These are phyloP conservation scores for Crassisporium funariophilum DNA, from an alignment of 768 basidiomycete genomes.

Conservation along the genomic window DNA sequence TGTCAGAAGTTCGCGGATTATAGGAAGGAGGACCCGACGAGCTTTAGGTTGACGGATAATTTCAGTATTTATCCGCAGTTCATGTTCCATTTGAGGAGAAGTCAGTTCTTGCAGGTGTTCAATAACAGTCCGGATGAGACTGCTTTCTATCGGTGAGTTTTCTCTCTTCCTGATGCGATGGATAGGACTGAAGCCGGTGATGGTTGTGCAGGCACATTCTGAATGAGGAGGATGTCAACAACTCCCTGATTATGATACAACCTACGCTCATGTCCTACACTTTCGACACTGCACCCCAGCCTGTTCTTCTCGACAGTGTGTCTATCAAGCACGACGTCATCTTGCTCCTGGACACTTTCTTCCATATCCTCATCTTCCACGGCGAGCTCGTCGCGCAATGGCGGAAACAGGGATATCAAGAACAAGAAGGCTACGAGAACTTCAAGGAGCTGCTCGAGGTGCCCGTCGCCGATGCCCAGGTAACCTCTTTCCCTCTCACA, in stretches of 20 bases:
- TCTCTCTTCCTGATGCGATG: conserved; percentile 4
- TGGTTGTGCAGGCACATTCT: conserved; percentile 72
- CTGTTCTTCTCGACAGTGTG: conserved; percentile 94
- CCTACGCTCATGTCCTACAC: conserved; percentile 99
- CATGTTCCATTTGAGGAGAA: conserved; percentile 98
- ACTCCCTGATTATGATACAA: conserved; percentile 99
- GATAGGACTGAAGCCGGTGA: conserved; percentile 10
- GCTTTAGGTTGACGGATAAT: conserved; percentile 91
- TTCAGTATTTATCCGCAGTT: conserved; percentile 99
- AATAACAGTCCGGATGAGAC: conserved; percentile 99
- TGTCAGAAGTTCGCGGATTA: conserved; percentile 99
- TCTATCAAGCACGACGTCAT: conserved; percentile 98
- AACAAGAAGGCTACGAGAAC: conserved; percentile 98
- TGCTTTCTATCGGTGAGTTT: conserved; percentile 87
- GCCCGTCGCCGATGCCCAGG: conserved; percentile 89
- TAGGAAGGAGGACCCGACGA: conserved; percentile 93
- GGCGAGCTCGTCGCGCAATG: conserved; percentile 96
- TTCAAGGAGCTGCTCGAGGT: conserved; percentile 90
- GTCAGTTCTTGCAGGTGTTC: conserved; percentile 99
- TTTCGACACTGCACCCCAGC: conserved; percentile 88
- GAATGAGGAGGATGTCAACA: conserved; percentile 98
- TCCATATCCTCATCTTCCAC: conserved; percentile 99
- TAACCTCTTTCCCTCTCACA: conserved; percentile 28
- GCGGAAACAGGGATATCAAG: conserved; percentile 98
- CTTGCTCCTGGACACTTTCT: conserved; percentile 96